Base-by-base conservation (phyloP, 495 filamentous ascomycete species). In the Aspergillus sparsus region DNA sequence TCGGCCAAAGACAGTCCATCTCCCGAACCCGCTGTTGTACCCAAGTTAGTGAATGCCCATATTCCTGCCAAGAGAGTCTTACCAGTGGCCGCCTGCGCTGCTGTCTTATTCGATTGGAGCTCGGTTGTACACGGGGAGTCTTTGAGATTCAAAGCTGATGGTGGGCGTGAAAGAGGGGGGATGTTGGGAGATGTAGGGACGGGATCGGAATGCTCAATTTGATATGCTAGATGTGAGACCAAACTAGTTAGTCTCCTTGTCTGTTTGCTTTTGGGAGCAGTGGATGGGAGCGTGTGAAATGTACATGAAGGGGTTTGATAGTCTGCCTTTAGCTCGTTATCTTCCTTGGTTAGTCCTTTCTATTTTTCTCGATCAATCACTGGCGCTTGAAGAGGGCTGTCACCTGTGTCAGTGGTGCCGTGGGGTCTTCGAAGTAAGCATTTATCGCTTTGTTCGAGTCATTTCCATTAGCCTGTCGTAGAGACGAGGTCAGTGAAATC, bases 141-240 rank as follows among this genome's bases (percentile, higher is more conserved):
- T 59, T 36, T 64, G 16, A 72, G 83, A 62, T 84, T 87, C 5
- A 83, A 74, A 69, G 86, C 73, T 7, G 89, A 91, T 1, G 89
- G 87, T 49, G 89, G 89, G 52, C 89, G 84, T 10, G 89, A 87
- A 0, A 85, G 86, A 49, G 86, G 82, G 15, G 50, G 15, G n/a
- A 70, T 41, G 21, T 12, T 68, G 41, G 75, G 71, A 37, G 81
- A 78, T 21, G 76, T 66, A 33, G 76, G 68, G 6, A 71, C 68
- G 52, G 77, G 71, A 58, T 88, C 83, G 56, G 82, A 70, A 32
- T 79, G 74, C 58, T 85, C 78, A 55, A 85, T 84, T 46, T 80
- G 75, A 64, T 87, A 86, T 16, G 80, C 85, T 88, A 33, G 51
- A 51, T 61, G 53, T 21, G 9, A 42, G 34, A 61, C 33, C 32